Evolutionary conservation across 495 filamentous ascomycete species (phyloP), one percentile per base, ranked within the genome.

Genomic region (Penicillium macrosclerotiorum): DNA sequence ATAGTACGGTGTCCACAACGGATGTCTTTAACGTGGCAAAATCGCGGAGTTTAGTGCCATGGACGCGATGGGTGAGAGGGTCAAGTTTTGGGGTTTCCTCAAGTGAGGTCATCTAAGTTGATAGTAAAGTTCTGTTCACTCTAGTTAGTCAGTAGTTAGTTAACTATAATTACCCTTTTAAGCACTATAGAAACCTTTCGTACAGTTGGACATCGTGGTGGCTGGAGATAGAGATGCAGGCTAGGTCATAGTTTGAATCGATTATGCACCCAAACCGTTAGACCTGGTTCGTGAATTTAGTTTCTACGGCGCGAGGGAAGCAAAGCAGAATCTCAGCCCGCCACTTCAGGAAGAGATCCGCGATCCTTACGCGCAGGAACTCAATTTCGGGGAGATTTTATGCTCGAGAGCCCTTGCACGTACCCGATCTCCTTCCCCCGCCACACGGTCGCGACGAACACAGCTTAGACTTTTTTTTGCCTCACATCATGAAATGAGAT

Each of bases 1-100:
- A 35, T 45, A 43, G 42, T 26, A 7, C n/a, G 32, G 37, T 44
- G 40, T 33, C 52, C 47, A 51, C 47, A 42, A 50, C 37, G 32
- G 50, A 39, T 22, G 44, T 42, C 36, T 45, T 49, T 5, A 55
- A 55, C 55, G 55, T 59, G 55, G 55, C 52, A 33, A 59, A 55
- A 52, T 47, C 44, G 55, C 36, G 52, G 52, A 58, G 55, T 37
- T 32, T 8, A 13, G 29, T 18, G 20, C 20, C 23, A n/a, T n/a
- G n/a, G n/a, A n/a, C n/a, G 26, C 13, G 5, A 13, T 22, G 14
- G 14, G 1, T 17, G 27, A 13, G 13, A 30, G 11, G 27, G 11
- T 3, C 13, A 3, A 11, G 3, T 3, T 34, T 34, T 34, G 5
- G 9, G 5, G 40, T 7, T 20, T 11, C 40, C 9, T 3, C 14